These are phyloP conservation scores for Amorphotheca resinae DNA, from an alignment of 495 filamentous ascomycete species.

Conservation along the genomic window DNA sequence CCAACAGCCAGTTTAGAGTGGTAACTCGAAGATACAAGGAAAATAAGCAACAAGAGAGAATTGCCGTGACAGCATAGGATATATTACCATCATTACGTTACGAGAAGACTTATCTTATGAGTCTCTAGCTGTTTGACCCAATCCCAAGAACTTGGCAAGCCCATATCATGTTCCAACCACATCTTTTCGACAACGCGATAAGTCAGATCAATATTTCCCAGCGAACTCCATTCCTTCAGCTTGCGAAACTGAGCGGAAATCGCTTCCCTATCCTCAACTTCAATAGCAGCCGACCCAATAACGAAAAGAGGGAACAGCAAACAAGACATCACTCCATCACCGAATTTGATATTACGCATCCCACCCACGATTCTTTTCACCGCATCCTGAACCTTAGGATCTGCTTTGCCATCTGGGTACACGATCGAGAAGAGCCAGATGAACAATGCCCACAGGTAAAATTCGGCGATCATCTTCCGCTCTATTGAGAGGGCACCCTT, in stretches of 20 bases:
- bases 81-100: constrained; percentile 11
- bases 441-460: constrained; percentile 9
- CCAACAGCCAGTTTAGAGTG: too few species aligned
- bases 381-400: constrained; percentile 2
- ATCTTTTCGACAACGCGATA: constrained; percentile 7
- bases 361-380: neutral
- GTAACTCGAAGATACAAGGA: too few species aligned
- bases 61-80: too few species aligned
- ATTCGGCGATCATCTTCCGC: neutral
- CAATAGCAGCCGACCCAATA: constrained; percentile 7
- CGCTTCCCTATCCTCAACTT: neutral
- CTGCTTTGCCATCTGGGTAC: constrained; percentile 1
- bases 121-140: constrained; percentile 12
- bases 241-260: constrained; percentile 3
- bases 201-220: constrained; percentile 12
- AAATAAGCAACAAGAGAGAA: too few species aligned
- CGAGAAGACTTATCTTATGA: constrained; percentile 7
- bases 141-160: constrained; percentile 7
- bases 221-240: constrained; percentile 9
- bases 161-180: constrained; percentile 10
- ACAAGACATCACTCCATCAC: constrained; percentile 8
- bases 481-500: neutral
- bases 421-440: constrained; percentile 13
- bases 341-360: constrained; percentile 6
- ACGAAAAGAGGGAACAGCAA: constrained; percentile 14